Percentiles rank a stretch among this genome's conserved stretches.
Evolutionary conservation across 2,329 filamentous ascomycete genomes (phyloP).

Genomic region (Sporothrix luriei): DNA sequence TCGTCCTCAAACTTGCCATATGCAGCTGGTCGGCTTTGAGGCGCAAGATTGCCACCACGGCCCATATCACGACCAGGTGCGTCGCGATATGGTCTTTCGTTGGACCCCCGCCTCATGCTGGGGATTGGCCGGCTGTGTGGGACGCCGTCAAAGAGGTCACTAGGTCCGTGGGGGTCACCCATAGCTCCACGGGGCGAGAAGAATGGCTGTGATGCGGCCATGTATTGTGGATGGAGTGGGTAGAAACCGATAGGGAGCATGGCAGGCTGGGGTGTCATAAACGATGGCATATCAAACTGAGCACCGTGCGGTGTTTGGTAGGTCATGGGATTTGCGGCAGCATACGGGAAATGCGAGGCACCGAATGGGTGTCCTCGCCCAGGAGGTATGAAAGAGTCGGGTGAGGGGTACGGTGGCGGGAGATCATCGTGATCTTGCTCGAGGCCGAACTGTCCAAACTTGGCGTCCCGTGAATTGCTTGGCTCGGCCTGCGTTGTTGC

Average conservation of each 20-base stretch:
- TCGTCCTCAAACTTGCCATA: slow-evolving; percentile 16
- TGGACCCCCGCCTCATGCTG: neutral
- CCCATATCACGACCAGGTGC: neutral
- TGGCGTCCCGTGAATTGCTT: slow-evolving; percentile 3
- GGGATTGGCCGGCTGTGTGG: neutral
- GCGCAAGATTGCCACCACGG: neutral
- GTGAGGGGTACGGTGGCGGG: slow-evolving; percentile 29
- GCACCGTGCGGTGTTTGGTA: neutral
- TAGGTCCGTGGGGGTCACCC: slow-evolving; percentile 1
- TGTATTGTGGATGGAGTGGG: slow-evolving; percentile 20
- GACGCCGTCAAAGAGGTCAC: slow-evolving; percentile 13
- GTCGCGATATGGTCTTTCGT: neutral
- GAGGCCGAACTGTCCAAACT: slow-evolving; percentile 4
- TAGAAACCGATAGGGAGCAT: slow-evolving; percentile 31
- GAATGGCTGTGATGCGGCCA: slow-evolving; percentile 19
- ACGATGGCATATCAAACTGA: slow-evolving; percentile 26
- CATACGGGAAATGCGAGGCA: slow-evolving; percentile 17
- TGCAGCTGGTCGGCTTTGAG: neutral
- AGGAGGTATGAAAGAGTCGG: slow-evolving; percentile 19
- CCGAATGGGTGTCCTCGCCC: slow-evolving; percentile 25
- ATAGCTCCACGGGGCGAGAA: neutral
- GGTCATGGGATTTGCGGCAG: neutral
- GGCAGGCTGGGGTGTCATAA: slow-evolving; percentile 18
- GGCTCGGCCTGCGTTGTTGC: neutral
- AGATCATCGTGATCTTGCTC: slow-evolving; percentile 29